phyloP scores from a whole-genome alignment of 163 green algal genomes.

The Volvox carteri region DNA sequence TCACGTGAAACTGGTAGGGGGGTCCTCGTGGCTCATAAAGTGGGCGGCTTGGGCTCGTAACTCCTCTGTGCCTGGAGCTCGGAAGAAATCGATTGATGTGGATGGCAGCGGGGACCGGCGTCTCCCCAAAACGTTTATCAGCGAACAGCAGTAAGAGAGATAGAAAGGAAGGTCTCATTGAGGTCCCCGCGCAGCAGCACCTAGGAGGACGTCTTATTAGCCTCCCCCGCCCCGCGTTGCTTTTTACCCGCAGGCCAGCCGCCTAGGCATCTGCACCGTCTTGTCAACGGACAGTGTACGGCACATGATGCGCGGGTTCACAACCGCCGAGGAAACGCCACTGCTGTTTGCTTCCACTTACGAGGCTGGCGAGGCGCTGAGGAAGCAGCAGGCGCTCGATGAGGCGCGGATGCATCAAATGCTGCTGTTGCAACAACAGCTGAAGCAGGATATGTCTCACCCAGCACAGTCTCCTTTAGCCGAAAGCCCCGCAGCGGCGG shows the following conservation, averaged over 20 bases:
- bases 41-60: too few relatives aligned
- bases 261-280: slow-evolving; percentile 92
- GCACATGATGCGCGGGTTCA: slow-evolving; percentile 81
- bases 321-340: slow-evolving; percentile 70
- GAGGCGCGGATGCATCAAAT: not conserved
- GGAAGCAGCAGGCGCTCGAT: slow-evolving; percentile 41
- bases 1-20: too few relatives aligned
- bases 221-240: too few relatives aligned
- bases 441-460: slow-evolving; percentile 31
- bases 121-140: too few relatives aligned
- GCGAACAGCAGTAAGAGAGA: too few relatives aligned
- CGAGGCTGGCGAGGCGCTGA: slow-evolving; percentile 74
- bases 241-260: slow-evolving; percentile 69
- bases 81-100: too few relatives aligned
- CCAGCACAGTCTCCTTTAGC: not conserved
- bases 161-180: too few relatives aligned
- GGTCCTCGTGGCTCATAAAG: too few relatives aligned
- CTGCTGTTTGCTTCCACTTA: slow-evolving; percentile 95
- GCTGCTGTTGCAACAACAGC: not conserved
- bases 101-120: too few relatives aligned
- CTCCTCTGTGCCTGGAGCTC: too few relatives aligned
- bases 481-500: not conserved
- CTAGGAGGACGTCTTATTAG: too few relatives aligned
- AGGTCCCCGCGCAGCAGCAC: too few relatives aligned
- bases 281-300: slow-evolving; percentile 90